These are phyloP conservation scores for Taiwanofungus camphoratus DNA, from an alignment of 1,284 basidiomycete species.

Conservation along the genomic window DNA sequence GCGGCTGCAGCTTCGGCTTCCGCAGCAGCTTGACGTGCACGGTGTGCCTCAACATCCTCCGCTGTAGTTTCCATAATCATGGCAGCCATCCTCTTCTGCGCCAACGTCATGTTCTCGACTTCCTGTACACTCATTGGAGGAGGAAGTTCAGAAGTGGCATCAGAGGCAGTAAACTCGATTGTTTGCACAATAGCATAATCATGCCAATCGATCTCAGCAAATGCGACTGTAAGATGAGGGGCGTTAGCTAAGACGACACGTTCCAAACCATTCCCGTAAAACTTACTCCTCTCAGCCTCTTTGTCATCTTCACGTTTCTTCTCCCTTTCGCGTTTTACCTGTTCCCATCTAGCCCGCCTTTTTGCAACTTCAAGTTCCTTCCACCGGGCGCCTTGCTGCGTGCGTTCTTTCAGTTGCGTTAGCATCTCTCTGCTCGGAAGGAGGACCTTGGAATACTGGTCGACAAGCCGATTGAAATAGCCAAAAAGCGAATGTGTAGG, in stretches of 20 bases:
- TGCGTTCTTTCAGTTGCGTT: slow-evolving; percentile 60
- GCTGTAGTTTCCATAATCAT: slow-evolving; percentile 96
- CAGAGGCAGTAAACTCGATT: slow-evolving; percentile 94
- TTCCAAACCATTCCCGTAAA: slow-evolving; percentile 3
- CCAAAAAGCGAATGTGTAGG: slow-evolving; percentile 94
- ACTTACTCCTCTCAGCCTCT: slow-evolving; percentile 80
- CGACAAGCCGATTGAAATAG: slow-evolving; percentile 95
- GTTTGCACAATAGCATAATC: slow-evolving; percentile 99
- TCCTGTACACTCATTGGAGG: slow-evolving; percentile 93
- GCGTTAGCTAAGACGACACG: slow-evolving; percentile 3
- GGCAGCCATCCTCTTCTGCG: slow-evolving; percentile 96
- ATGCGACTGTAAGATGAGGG: slow-evolving; percentile 54
- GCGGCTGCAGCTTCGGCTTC: slow-evolving; percentile 73
- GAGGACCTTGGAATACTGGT: slow-evolving; percentile 92
- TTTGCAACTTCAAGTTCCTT: slow-evolving; percentile 72
- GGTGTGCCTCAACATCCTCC: slow-evolving; percentile 77
- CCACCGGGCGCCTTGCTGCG: slow-evolving; percentile 63
- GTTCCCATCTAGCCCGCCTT: slow-evolving; percentile 87
- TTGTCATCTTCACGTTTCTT: slow-evolving; percentile 86
- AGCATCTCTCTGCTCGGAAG: slow-evolving; percentile 76
- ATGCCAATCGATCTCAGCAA: slow-evolving; percentile 99
- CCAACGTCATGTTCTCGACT: slow-evolving; percentile 93
- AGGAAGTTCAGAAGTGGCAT: slow-evolving; percentile 88
- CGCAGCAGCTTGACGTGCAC: slow-evolving; percentile 71
- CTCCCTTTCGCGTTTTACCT: slow-evolving; percentile 75